phyloP scores from a whole-genome alignment of 2,329 filamentous ascomycete species.

The Aulographum hederae region DNA sequence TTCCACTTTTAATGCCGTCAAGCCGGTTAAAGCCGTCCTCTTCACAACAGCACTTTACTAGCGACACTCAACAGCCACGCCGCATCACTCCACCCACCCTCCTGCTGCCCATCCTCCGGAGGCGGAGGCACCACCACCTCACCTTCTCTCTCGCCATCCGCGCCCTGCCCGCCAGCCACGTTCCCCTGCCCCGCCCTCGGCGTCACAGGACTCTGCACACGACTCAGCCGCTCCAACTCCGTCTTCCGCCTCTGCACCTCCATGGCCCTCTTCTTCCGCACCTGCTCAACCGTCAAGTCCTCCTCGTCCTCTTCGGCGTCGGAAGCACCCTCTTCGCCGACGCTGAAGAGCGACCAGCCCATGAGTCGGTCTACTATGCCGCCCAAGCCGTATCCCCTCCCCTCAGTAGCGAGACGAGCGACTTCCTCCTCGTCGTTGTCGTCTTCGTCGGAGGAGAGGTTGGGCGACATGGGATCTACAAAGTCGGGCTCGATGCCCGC shows the following conservation, averaged over 20 bases:
- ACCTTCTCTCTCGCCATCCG: not conserved
- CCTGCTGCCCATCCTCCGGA: constrained; percentile 10
- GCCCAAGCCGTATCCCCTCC: constrained; percentile 34
- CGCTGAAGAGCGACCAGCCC: constrained; percentile 36
- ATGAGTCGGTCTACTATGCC: constrained; percentile 38
- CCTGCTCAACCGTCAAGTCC: constrained; percentile 9
- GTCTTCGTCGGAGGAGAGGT: constrained; percentile 6
- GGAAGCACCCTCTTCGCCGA: constrained; percentile 29
- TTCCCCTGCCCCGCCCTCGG: too few species aligned
- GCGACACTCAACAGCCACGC: constrained; percentile 38
- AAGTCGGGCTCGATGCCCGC: constrained; percentile 27
- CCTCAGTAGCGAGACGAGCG: constrained; percentile 28
- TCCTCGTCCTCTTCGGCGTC: constrained; percentile 13
- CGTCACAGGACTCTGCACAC: constrained; percentile 10
- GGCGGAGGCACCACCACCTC: not conserved
- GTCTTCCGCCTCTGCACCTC: constrained; percentile 6
- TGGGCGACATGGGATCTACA: constrained; percentile 17
- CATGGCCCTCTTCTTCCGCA: constrained; percentile 11
- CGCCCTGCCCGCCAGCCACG: too few species aligned
- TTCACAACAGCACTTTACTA: constrained; percentile 20
- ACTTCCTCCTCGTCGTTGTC: constrained; percentile 34
- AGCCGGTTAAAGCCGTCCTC: too few species aligned
- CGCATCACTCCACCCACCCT: constrained; percentile 38
- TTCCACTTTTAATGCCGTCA: too few species aligned
- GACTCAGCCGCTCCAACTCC: constrained; percentile 10